Conservation (phyloP, 306 rosid genomes). For the Inga leiocalycina region DNA sequence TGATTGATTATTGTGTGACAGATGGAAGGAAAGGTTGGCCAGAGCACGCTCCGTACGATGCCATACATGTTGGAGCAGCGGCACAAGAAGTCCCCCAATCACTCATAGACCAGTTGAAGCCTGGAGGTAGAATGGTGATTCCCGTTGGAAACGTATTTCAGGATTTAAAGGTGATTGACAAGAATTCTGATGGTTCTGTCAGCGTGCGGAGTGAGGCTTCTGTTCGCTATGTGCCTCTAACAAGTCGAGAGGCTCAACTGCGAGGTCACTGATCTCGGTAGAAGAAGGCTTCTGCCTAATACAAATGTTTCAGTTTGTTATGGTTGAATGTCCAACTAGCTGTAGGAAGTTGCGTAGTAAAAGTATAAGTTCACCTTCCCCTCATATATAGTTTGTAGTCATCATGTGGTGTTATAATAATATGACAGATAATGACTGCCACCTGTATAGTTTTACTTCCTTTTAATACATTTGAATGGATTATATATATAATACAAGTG, state of each 20-base stretch:
- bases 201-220: slow-evolving; percentile 70
- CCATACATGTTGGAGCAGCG: slow-evolving; percentile 99
- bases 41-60: slow-evolving; percentile 82
- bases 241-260: slow-evolving; percentile 87
- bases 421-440: neutral
- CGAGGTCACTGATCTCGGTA: slow-evolving; percentile 46
- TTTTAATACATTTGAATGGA: neutral
- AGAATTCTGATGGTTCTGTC: slow-evolving; percentile 75
- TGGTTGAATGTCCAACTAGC: neutral
- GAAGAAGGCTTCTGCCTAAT: neutral
- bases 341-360: slow-evolving; percentile 28
- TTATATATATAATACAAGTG: neutral
- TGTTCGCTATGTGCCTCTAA: slow-evolving; percentile 92
- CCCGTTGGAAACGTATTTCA: slow-evolving; percentile 92
- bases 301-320: slow-evolving; percentile 18
- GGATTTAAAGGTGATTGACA: slow-evolving; percentile 87
- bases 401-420: neutral
- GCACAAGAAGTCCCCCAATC: slow-evolving; percentile 83
- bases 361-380: slow-evolving; percentile 4
- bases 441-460: neutral
- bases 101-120: slow-evolving; percentile 88
- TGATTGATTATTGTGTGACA: slow-evolving; percentile 38
- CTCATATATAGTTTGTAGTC: neutral
- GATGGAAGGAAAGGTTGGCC: slow-evolving; percentile 97
- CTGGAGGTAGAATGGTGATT: slow-evolving; percentile 98